Base-by-base conservation (phyloP, 2,329 filamentous ascomycete genomes). In the Ramularia collo-cygni region DNA sequence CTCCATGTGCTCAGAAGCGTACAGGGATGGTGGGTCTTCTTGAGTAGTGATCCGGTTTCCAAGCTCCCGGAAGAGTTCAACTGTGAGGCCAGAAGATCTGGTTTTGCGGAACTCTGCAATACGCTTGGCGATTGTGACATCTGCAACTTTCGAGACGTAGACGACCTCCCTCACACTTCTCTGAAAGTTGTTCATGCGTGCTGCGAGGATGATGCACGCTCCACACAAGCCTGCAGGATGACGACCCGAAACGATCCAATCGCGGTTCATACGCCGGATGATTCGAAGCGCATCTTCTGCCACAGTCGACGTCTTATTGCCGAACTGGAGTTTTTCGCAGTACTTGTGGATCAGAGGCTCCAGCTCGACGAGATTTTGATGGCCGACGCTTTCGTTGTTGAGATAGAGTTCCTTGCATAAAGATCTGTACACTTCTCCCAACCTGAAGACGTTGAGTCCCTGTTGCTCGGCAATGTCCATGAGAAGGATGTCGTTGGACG, bases 101-200 rank as follows among this genome's bases (percentile, higher is more conserved):
- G 90, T 95, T 21, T 81, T 76, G 48, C 85, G 87, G 65, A 96
- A 98, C 59, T 98, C 92, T 50, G 89, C 81, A 8, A 98, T 69
- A 46, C 92, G 87, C 60, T 90, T 86, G 56, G 88, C 84, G 44
- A 98, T 87, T 6, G 92, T 98, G 46, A 87, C 77, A 50, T 93
- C 93, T 29, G 89, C 93, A 36, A 96, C 89, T 60, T 95, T 96
- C 60, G 95, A 90, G 27, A 95, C 85, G 60, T 95, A 96, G n/a
- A 96, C 90, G 7, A 98, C 85, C 64, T 98, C 92, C 19, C 88
- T 79, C 9, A 94, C 80, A 0, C 88, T 95, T 13, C 92, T 81
- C 31, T 90, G 83, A 60, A 93, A 98, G 64, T 96, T 96, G 74
- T 95, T 94, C 83, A 96, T 96, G 37, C 92, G 84, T 7, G 92